Percentiles rank a stretch among this genome's conserved stretches.
These are phyloP conservation scores for Perkinsus olseni DNA, from an alignment of 169 alveolate species.

Conservation along the genomic window DNA sequence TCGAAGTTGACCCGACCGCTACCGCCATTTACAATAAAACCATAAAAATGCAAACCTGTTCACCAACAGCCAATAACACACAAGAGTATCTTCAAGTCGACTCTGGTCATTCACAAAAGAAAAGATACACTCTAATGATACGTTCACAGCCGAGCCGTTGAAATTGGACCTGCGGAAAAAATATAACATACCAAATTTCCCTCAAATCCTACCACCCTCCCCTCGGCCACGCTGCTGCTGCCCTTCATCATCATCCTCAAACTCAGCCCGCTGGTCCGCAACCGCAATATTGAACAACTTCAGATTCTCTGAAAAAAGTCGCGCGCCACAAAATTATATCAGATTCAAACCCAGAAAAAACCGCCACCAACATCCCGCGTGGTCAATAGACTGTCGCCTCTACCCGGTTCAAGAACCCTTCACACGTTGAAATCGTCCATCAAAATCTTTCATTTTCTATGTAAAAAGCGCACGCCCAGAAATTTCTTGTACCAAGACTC, in stretches of 20 bases:
- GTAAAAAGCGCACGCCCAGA: too few relatives aligned
- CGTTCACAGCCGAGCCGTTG: background rate
- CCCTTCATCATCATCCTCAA: background rate
- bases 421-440: too few relatives aligned
- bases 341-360: background rate
- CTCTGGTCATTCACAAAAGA: background rate
- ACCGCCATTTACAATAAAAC: background rate
- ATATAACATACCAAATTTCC: too few relatives aligned
- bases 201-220: background rate
- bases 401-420: too few relatives aligned
- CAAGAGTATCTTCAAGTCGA: background rate
- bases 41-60: background rate
- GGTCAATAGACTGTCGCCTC: too few relatives aligned
- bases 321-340: background rate
- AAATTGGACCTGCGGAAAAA: background rate
- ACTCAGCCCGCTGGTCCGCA: background rate
- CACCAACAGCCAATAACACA: background rate
- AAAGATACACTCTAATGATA: background rate
- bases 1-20: background rate
- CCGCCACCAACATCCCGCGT: too few relatives aligned
- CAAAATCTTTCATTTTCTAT: too few relatives aligned
- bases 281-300: background rate
- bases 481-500: too few relatives aligned
- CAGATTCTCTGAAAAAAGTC: background rate
- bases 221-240: background rate